Percentiles rank a stretch among this genome's conserved stretches.
Conservation (phyloP, 2,329 filamentous ascomycete genomes). For the Pezicula neosporulosa region DNA sequence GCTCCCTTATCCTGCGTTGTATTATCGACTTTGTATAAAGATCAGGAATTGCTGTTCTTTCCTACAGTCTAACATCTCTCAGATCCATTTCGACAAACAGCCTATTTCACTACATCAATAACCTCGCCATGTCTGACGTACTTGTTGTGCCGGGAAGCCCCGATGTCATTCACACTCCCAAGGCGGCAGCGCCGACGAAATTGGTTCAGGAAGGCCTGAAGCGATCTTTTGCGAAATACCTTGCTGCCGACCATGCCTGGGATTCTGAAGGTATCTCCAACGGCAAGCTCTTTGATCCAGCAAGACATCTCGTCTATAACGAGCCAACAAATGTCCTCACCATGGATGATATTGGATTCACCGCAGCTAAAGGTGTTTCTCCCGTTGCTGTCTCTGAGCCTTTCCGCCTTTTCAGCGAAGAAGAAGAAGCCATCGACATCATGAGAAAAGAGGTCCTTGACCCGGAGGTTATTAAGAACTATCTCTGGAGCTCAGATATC, state of each 20-base stretch:
- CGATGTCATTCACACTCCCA: slow-evolving; percentile 20
- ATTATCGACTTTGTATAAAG: not conserved
- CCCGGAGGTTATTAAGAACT: slow-evolving; percentile 52
- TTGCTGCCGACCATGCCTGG: slow-evolving; percentile 23
- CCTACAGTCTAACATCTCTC: not conserved
- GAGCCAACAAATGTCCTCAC: slow-evolving; percentile 47
- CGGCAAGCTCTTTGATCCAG: slow-evolving; percentile 44
- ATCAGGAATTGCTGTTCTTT: too few species aligned
- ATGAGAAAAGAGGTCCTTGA: slow-evolving; percentile 62
- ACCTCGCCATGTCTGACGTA: slow-evolving; percentile 24
- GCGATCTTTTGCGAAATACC: slow-evolving; percentile 27
- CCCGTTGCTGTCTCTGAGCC: slow-evolving; percentile 61
- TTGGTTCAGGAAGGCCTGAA: slow-evolving; percentile 27
- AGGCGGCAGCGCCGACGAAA: slow-evolving; percentile 19
- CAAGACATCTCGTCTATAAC: slow-evolving; percentile 51
- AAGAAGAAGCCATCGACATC: slow-evolving; percentile 54
- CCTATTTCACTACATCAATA: not conserved
- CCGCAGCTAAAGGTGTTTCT: slow-evolving; percentile 54
- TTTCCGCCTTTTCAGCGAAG: slow-evolving; percentile 58
- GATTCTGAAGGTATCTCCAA: slow-evolving; percentile 9
- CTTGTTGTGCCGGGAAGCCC: slow-evolving; percentile 16
- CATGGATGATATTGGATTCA: slow-evolving; percentile 59
- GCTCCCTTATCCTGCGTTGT: too few species aligned
- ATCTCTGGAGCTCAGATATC: slow-evolving; percentile 56
- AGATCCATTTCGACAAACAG: not conserved